Base-by-base conservation (phyloP, 495 filamentous ascomycete genomes). In the Hypoxylon subgilvum region DNA sequence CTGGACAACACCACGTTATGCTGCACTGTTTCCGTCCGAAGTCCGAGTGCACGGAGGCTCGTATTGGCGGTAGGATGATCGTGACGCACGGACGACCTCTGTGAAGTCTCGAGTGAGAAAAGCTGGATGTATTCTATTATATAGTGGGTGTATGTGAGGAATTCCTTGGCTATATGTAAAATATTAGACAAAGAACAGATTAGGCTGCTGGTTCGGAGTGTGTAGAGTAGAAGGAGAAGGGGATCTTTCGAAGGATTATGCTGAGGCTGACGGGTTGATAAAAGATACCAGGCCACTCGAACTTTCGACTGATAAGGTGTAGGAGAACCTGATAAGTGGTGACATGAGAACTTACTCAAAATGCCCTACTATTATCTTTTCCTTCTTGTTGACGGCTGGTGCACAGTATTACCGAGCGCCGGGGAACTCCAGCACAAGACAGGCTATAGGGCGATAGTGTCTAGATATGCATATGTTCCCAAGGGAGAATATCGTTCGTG, bases 131-230 rank as follows among this genome's bases (percentile, higher is more conserved):
- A 35, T 30, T 44, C 48, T 63, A 58, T 44, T 63, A 63, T 63
- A 63, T 63, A 63, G 28, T 16, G 23, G 53, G 57, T 43, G 36
- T 52, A 57, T 63, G 52, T 54, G 43, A 54, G 44, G 48, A 46
- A 14, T 13, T 47, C 36, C 23, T 30, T 57, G 51, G 18, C 19
- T 53, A 43, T 50, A 52, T 53, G 47, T 8, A n/a, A 43, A 48
- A 39, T 63, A 12, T 28, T 45, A 40, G 38, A 63, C 52, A 57
- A 57, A 57, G 52, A 19, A 16, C 9, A 44, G 9, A 35, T 57
- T 53, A 57, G 60, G 36, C 36, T 48, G 4, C 41, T 12, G 30
- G 35, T 18, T 48, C 46, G 40, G 27, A 44, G 27, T n/a, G 42
- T 17, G 30, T 13, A 21, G 12, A 4, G 14, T 35, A 18, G 25